These are phyloP conservation scores for Colletotrichum australisinense DNA, from an alignment of 2,329 filamentous ascomycete species.

Conservation along the genomic window DNA sequence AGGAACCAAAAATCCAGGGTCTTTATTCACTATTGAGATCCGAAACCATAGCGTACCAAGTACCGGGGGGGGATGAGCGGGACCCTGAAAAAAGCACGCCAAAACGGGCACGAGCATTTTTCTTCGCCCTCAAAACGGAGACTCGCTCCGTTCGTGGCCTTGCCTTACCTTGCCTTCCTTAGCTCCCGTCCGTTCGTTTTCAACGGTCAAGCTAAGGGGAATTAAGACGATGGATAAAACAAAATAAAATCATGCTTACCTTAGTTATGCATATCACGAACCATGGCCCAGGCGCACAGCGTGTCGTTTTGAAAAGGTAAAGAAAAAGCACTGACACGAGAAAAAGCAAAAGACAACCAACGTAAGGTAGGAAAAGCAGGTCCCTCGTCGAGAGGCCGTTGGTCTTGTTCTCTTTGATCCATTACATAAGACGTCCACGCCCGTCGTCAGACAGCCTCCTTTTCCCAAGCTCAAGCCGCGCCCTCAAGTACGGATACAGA, in stretches of 20 bases:
- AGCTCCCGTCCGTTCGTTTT: not conserved
- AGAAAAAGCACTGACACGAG: not conserved
- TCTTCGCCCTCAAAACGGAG: not conserved
- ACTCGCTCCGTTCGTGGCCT: no score
- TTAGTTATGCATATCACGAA: not conserved
- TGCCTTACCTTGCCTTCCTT: not conserved
- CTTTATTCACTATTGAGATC: not conserved
- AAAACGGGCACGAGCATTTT: not conserved
- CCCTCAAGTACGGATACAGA: not conserved
- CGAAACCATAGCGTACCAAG: not conserved
- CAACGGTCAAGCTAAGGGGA: not conserved
- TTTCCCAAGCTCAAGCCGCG: not conserved
- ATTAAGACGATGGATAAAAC: not conserved
- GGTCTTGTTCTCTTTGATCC: not conserved
- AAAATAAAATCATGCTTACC: no score
- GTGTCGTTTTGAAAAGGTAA: no score
- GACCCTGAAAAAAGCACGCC: no score
- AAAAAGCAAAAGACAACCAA: not conserved
- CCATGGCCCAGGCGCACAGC: not conserved
- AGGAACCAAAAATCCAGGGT: no score
- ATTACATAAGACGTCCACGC: conserved; percentile 10
- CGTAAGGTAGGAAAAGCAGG: not conserved
- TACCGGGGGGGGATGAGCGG: no score
- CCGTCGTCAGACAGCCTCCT: not conserved
- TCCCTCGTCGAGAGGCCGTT: not conserved